phyloP scores from a whole-genome alignment of 805 yeast species.

The Wickerhamiella azymoides region DNA sequence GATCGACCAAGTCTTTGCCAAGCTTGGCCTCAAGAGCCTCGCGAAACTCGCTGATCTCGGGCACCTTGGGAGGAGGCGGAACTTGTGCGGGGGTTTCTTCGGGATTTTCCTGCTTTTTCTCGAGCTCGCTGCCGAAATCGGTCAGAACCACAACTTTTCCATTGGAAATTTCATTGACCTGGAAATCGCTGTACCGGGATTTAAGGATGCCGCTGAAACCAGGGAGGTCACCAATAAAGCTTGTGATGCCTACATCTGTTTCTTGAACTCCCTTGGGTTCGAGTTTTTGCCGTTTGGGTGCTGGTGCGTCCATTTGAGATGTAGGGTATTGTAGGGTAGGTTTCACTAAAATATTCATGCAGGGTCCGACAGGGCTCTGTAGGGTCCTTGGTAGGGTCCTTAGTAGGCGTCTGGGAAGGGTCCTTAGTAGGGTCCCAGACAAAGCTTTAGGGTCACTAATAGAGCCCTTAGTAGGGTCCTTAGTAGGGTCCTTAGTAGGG shows the following conservation, averaged over 20 bases:
- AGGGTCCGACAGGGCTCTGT: too few species aligned
- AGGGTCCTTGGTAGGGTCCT: too few species aligned
- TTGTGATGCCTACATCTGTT: slow-evolving; percentile 75
- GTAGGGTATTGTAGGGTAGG: not conserved
- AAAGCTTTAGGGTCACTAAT: too few species aligned
- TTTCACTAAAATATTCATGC: slow-evolving; percentile 5
- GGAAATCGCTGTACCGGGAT: slow-evolving; percentile 83
- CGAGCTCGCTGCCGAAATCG: slow-evolving; percentile 54
- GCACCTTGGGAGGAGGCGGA: not conserved
- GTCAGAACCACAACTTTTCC: slow-evolving; percentile 62
- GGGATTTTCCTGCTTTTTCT: slow-evolving; percentile 24
- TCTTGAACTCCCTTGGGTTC: slow-evolving; percentile 42
- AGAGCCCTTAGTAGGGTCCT: too few species aligned
- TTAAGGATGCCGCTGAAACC: slow-evolving; percentile 75
- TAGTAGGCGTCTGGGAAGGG: too few species aligned
- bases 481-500: too few species aligned
- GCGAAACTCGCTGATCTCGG: slow-evolving; percentile 28
- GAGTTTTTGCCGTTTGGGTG: not conserved
- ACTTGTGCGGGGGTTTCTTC: not conserved
- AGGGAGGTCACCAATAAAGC: slow-evolving; percentile 37
- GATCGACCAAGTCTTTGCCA: slow-evolving; percentile 45
- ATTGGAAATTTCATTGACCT: slow-evolving; percentile 75
- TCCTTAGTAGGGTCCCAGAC: too few species aligned
- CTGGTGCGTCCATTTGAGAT: not conserved
- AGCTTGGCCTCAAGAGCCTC: slow-evolving; percentile 37